These are phyloP conservation scores for Claviceps quebecensis DNA, from an alignment of 2,329 filamentous ascomycete genomes.

Conservation along the genomic window DNA sequence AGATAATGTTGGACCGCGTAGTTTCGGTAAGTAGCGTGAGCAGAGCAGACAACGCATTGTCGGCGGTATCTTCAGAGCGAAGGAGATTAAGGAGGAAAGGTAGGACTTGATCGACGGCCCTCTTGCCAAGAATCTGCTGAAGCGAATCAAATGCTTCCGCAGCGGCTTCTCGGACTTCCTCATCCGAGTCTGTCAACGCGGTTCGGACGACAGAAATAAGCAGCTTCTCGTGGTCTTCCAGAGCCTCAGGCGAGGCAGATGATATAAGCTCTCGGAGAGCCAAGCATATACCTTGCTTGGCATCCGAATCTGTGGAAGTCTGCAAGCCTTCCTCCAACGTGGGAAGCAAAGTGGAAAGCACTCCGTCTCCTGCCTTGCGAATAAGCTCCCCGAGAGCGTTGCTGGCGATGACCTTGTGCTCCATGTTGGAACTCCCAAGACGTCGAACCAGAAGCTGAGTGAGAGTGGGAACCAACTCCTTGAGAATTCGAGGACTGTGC, in stretches of 20 bases:
- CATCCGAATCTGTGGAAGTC: constrained; percentile 76
- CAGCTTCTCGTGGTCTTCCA: constrained; percentile 90
- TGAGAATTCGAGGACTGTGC: constrained; percentile 78
- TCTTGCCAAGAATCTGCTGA: constrained; percentile 87
- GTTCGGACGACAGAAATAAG: constrained; percentile 89
- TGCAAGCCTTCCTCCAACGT: constrained; percentile 86
- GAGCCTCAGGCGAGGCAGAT: constrained; percentile 72
- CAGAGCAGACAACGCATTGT: constrained; percentile 83
- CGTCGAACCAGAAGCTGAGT: constrained; percentile 90
- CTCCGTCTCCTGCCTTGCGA: constrained; percentile 87
- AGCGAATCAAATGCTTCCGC: constrained; percentile 94
- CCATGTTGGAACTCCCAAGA: constrained; percentile 89
- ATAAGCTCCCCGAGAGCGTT: constrained; percentile 95
- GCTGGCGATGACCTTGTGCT: constrained; percentile 96
- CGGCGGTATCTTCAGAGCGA: constrained; percentile 70
- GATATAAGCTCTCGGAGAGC: constrained; percentile 86
- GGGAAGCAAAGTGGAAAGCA: constrained; percentile 74
- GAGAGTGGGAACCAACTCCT: constrained; percentile 87
- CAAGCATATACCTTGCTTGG: constrained; percentile 94
- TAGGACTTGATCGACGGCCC: constrained; percentile 85
- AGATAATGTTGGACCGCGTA: constrained; percentile 86
- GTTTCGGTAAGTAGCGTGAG: constrained; percentile 89
- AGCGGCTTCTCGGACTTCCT: constrained; percentile 84
- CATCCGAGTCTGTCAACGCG: constrained; percentile 78
- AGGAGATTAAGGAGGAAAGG: constrained; percentile 85